Conservation (phyloP, 2,329 filamentous ascomycete genomes). For the Claviceps fusiformis region DNA sequence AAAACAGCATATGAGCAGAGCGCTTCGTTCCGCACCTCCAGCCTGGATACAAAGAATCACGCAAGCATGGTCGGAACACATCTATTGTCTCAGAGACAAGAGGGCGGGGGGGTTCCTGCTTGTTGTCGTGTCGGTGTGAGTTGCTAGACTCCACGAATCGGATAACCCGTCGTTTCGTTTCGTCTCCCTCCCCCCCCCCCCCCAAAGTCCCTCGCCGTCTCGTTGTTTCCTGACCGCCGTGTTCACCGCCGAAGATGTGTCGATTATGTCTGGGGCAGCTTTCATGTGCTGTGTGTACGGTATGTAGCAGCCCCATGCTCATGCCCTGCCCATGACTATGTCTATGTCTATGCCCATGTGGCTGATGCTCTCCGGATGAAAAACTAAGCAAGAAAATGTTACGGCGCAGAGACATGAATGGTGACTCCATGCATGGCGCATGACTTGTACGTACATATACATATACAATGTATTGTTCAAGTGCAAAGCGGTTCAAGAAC, state of each 20-base stretch:
- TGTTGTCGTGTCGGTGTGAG: background rate
- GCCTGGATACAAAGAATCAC: no score
- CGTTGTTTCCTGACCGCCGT: conserved; percentile 1
- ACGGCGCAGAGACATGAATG: no score
- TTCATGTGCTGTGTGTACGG: background rate
- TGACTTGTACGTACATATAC: no score
- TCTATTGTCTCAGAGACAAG: background rate
- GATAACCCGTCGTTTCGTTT: background rate
- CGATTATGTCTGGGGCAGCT: background rate
- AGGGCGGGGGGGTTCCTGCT: background rate
- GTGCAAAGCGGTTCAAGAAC: background rate
- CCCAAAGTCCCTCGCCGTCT: background rate
- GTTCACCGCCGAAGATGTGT: background rate
- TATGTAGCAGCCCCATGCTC: background rate
- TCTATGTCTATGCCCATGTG: background rate
- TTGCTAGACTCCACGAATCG: background rate
- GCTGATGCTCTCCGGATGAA: background rate
- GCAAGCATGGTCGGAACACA: no score
- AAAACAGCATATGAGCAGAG: background rate
- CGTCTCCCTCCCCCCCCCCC: background rate
- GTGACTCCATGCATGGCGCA: no score
- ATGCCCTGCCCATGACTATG: background rate
- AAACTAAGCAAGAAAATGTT: background rate
- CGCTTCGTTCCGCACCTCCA: background rate
- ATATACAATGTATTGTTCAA: background rate